Evolutionary conservation across 371 early-diverging fungal genomes (phyloP), one percentile per base, ranked within the genome.

Genomic region (Saksenaea vasiformis): DNA sequence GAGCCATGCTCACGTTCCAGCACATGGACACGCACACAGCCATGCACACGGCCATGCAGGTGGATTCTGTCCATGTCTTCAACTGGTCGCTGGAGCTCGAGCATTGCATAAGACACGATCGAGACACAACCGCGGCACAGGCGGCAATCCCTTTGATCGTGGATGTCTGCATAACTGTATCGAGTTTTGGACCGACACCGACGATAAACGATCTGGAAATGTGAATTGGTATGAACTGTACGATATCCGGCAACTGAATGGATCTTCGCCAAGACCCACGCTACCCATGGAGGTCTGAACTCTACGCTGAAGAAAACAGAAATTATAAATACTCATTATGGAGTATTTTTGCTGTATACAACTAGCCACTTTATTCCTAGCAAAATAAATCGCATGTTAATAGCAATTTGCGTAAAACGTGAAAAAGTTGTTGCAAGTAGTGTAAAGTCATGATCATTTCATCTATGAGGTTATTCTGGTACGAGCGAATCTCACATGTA

Each of bases 131-230:
- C n/a, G 13, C 0, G 31, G 31, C 19, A 5, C 11, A 13, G 24
- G 54, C 39, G 38, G 34, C 9, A 84, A 86, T 66, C 85, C 87
- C 10, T 93, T 92, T 71, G 88, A 90, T 66, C 79, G 82, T 66
- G 95, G 95, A 10, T 61, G 83, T 10, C 68, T 79, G 61, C 76
- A 75, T 43, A 95, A 95, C 73, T 95, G 94, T 68, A 41, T 90
- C 8, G 92, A 91, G 24, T 94, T 96, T 71, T 94, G 93, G 92
- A 77, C 87, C 4, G 75, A 82, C n/a, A 82, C 83, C 3, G 65
- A 73, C 3, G 76, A 79, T 54, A 89, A 87, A 1, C 76, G 78
- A 15, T 65, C 82, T 60, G 78, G 78, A 13, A 72, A 76, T 36
- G 67, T 87, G 14, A 77, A 89, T 58, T 91, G 90, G 88, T 82